These are phyloP conservation scores for Eimeria acervulina DNA, from an alignment of 169 alveolate genomes.

Conservation along the genomic window DNA sequence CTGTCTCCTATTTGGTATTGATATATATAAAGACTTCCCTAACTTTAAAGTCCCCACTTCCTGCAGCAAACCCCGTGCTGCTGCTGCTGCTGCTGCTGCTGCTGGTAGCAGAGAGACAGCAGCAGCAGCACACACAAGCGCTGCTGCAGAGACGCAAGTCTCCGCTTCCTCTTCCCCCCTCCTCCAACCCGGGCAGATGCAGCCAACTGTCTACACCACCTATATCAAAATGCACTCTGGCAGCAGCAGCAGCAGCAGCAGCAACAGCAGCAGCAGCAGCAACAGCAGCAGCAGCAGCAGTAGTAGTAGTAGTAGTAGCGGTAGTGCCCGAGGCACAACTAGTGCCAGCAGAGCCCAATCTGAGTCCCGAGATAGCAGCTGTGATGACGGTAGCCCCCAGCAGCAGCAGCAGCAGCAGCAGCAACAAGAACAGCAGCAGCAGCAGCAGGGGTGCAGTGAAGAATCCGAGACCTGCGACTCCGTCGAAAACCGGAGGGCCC, in stretches of 20 bases:
- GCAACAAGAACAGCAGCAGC: constrained; percentile 20
- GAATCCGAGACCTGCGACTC: background rate
- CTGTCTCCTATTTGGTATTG: constrained; percentile 3
- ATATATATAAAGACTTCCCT: background rate
- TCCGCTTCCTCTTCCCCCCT: background rate
- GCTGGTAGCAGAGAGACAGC: background rate
- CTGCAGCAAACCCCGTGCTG: constrained; percentile 2
- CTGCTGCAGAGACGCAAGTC: background rate
- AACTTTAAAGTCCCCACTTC: background rate
- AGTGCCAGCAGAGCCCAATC: background rate
- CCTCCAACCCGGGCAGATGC: constrained; percentile 19
- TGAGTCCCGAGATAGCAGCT: too few species aligned
- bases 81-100: constrained; percentile 27
- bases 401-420: constrained; percentile 41
- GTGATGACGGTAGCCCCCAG: background rate
- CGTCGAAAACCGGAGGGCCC: background rate
- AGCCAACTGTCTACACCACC: constrained; percentile 10
- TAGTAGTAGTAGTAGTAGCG: background rate
- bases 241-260: constrained; percentile 3
- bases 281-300: background rate
- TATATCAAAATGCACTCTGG: background rate
- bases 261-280: constrained; percentile 35
- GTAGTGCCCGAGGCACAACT: background rate
- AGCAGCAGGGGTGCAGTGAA: background rate
- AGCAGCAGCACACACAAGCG: background rate